Percentiles rank a stretch among this genome's conserved stretches.
Conservation (phyloP, 2,329 filamentous ascomycete species). For the Xylariaceae sp. region DNA sequence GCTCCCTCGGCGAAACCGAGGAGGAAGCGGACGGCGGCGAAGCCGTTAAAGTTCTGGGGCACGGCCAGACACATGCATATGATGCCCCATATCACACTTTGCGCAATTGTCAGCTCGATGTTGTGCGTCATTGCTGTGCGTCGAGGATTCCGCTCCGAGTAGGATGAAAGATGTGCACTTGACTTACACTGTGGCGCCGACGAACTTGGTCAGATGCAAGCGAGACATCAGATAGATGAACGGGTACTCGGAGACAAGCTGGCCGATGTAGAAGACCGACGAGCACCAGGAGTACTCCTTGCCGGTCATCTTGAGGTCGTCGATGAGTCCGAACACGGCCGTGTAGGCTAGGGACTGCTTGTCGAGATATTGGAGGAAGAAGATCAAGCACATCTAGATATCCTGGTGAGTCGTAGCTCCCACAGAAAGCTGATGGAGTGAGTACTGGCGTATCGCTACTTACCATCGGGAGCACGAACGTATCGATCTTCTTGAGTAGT, state of each 20-base stretch:
- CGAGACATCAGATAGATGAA: slow-evolving; percentile 48
- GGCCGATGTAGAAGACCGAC: slow-evolving; percentile 41
- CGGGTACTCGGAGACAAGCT: slow-evolving; percentile 43
- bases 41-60: slow-evolving; percentile 33
- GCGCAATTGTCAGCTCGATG: no score
- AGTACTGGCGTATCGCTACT: no score
- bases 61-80: slow-evolving; percentile 41
- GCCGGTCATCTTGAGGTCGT: slow-evolving; percentile 39
- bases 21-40: slow-evolving; percentile 36
- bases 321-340: slow-evolving; percentile 39
- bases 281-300: slow-evolving; percentile 45
- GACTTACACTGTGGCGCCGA: slow-evolving; percentile 40
- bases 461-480: slow-evolving; percentile 31
- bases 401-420: no score
- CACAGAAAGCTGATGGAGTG: no score
- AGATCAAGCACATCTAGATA: neutral
- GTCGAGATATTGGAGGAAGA: slow-evolving; percentile 1
- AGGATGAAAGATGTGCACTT: neutral
- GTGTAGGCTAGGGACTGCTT: slow-evolving; percentile 11
- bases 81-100: slow-evolving; percentile 37
- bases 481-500: slow-evolving; percentile 30
- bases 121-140: neutral
- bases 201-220: slow-evolving; percentile 45
- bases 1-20: slow-evolving; percentile 36
- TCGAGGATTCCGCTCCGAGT: neutral